phyloP scores from a whole-genome alignment of 805 yeast species.

The Maudiozyma serrabonitensis region DNA sequence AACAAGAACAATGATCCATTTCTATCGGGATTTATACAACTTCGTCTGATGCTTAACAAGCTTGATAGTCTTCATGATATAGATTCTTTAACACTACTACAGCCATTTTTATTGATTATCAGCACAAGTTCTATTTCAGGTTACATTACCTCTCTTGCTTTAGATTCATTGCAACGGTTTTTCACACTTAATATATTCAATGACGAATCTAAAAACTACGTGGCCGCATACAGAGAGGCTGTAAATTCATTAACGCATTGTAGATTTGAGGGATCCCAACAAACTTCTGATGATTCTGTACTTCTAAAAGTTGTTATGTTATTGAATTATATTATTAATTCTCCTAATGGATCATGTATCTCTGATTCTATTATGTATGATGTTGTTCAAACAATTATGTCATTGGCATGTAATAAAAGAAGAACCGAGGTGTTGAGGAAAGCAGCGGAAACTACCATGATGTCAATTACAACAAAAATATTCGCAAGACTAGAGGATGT shows the following conservation, averaged over 20 bases:
- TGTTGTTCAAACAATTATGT: slow-evolving; percentile 81
- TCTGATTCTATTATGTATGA: slow-evolving; percentile 80
- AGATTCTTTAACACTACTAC: slow-evolving; percentile 65
- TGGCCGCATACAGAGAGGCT: slow-evolving; percentile 39
- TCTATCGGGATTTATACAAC: slow-evolving; percentile 67
- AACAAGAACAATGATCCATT: slow-evolving; percentile 43
- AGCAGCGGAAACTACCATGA: slow-evolving; percentile 79
- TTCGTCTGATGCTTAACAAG: slow-evolving; percentile 60
- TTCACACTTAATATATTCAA: slow-evolving; percentile 61
- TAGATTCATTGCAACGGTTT: slow-evolving; percentile 66
- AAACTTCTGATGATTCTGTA: slow-evolving; percentile 84
- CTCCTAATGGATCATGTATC: slow-evolving; percentile 55
- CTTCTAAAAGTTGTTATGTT: slow-evolving; percentile 71
- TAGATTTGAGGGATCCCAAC: slow-evolving; percentile 91
- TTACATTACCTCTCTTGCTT: slow-evolving; percentile 69
- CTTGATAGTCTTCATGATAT: slow-evolving; percentile 42
- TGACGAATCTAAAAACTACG: slow-evolving; percentile 46
- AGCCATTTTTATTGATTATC: slow-evolving; percentile 78
- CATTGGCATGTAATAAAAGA: slow-evolving; percentile 85
- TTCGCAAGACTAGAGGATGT: slow-evolving; percentile 48
- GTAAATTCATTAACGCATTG: slow-evolving; percentile 74
- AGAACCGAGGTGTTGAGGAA: slow-evolving; percentile 82
- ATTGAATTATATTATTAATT: slow-evolving; percentile 54
- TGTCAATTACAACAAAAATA: slow-evolving; percentile 56
- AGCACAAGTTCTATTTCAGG: slow-evolving; percentile 83